Conservation (phyloP, 495 filamentous ascomycete genomes). For the Schizothecium vesticola region DNA sequence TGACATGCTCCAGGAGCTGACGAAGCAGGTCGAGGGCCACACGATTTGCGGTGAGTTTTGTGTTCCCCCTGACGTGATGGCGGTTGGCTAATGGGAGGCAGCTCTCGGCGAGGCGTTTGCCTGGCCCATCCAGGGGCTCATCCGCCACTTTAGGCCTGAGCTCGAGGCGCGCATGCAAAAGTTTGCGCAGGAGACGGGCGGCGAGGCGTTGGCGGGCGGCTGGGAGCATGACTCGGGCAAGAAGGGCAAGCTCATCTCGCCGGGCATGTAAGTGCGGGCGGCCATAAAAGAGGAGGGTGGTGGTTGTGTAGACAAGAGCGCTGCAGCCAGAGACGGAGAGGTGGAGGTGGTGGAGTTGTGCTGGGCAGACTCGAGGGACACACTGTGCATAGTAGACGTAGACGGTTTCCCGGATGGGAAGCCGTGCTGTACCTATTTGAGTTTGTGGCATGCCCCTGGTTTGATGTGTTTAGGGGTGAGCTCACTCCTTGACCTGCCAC, state of each 20-base stretch:
- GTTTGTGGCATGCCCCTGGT: not conserved
- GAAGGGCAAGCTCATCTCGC: constrained; percentile 79
- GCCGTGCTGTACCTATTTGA: not conserved
- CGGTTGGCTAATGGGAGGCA: constrained; percentile 15
- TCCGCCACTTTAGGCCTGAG: constrained; percentile 95
- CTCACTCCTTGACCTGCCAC: too few species aligned
- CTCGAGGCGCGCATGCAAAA: constrained; percentile 81
- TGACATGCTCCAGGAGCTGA: constrained; percentile 98
- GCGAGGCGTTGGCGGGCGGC: constrained; percentile 73
- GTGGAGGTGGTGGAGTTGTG: not conserved
- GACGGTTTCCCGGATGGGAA: not conserved
- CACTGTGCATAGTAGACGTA: not conserved
- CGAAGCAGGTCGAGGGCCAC: constrained; percentile 98
- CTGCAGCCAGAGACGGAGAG: not conserved
- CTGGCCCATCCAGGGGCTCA: constrained; percentile 96
- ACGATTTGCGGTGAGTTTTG: constrained; percentile 78
- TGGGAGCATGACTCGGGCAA: constrained; percentile 72
- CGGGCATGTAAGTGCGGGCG: constrained; percentile 62
- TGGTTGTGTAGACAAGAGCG: not conserved
- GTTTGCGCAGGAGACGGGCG: constrained; percentile 63
- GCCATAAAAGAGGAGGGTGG: too few species aligned
- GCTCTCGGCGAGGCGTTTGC: constrained; percentile 95
- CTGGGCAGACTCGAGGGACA: not conserved
- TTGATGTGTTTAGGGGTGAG: not conserved
- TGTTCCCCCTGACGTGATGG: not conserved